phyloP scores from a whole-genome alignment of 306 rosid species.

The Malus fusca region DNA sequence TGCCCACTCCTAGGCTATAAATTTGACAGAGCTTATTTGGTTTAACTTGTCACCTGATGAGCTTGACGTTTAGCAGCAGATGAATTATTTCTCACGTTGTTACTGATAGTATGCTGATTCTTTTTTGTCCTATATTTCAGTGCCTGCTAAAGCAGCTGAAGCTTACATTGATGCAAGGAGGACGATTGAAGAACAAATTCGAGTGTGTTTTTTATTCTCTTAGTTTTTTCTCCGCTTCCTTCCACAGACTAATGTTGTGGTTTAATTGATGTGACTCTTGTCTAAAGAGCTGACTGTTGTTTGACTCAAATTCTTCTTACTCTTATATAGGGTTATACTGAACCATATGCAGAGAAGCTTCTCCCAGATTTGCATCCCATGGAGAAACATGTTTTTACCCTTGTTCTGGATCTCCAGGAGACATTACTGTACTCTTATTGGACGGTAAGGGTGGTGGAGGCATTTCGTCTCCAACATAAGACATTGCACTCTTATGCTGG shows the following conservation, averaged over 20 bases:
- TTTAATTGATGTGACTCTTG: background rate
- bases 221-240: conserved; percentile 5
- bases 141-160: conserved; percentile 77
- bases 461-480: background rate
- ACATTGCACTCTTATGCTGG: background rate
- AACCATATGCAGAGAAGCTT: conserved; percentile 88
- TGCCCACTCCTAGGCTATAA: background rate
- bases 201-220: conserved; percentile 25
- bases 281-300: background rate
- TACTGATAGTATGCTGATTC: conserved; percentile 11
- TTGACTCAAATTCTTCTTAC: conserved; percentile 18
- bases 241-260: background rate
- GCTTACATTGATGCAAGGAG: conserved; percentile 78
- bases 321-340: conserved; percentile 60
- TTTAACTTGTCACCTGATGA: background rate
- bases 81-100: background rate
- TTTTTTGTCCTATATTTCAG: conserved; percentile 35
- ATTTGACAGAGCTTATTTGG: background rate
- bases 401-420: conserved; percentile 92
- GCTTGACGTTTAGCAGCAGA: background rate
- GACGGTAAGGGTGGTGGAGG: conserved; percentile 43
- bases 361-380: conserved; percentile 93
- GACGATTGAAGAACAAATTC: conserved; percentile 70
- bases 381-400: conserved; percentile 82
- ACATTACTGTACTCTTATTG: conserved; percentile 81